Percentiles rank a stretch among this genome's conserved stretches.
Evolutionary conservation across 371 early-diverging fungal species (phyloP).

Genomic region (Chytridium lagenaria): DNA sequence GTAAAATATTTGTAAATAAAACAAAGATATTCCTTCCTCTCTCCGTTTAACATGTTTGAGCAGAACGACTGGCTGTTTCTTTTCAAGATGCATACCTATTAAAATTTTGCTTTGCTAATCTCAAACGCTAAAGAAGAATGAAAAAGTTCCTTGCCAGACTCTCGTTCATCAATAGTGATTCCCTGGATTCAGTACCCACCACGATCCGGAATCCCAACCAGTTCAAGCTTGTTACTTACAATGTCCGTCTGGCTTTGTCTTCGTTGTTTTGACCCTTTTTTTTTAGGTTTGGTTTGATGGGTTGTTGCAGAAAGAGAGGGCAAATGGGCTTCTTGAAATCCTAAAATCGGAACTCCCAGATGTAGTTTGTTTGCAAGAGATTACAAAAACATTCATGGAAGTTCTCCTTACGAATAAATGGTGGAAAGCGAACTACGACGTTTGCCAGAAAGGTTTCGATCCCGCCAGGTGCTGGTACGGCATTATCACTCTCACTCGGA

Average conservation of each 20-base stretch:
- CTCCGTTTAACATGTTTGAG: no score
- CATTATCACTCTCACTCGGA: slow-evolving; percentile 15
- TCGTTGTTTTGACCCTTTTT: no score
- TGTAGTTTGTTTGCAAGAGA: slow-evolving; percentile 15
- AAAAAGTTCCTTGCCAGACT: no score
- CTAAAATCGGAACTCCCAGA: slow-evolving; percentile 5
- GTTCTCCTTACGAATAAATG: background rate
- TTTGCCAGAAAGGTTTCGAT: slow-evolving; percentile 10
- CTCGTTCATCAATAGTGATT: no score
- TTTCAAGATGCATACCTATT: no score
- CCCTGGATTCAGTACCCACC: no score
- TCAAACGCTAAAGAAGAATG: no score
- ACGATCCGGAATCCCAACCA: background rate
- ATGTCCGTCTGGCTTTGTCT: background rate
- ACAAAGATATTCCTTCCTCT: no score
- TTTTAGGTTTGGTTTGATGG: slow-evolving; percentile 19
- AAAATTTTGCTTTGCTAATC: no score
- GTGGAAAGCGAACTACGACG: slow-evolving; percentile 3
- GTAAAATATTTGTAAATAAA: no score
- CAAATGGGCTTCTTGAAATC: background rate
- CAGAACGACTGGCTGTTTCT: no score
- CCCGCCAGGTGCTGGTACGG: background rate
- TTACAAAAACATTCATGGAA: slow-evolving; percentile 1
- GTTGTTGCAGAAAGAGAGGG: background rate
- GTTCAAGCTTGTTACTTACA: background rate